phyloP scores from a whole-genome alignment of 805 yeast genomes.

The Clavispora phyllophila region DNA sequence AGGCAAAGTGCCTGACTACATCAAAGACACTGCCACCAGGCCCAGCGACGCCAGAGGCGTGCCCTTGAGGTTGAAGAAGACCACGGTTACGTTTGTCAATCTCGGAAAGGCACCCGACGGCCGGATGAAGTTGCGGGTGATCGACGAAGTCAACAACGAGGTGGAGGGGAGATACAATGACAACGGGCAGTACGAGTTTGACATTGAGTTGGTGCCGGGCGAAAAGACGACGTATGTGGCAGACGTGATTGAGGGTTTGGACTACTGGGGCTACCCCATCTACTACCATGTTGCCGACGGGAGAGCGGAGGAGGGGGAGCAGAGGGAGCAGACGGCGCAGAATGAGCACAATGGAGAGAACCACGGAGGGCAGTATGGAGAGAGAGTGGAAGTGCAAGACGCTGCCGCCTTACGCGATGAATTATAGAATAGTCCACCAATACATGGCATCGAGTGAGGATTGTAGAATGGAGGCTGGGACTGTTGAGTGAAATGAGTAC shows the following conservation, averaged over 20 bases:
- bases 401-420: not conserved
- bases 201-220: not conserved
- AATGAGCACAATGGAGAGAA: no score
- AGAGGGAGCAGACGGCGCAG: not conserved
- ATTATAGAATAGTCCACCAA: no score
- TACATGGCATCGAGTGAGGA: no score
- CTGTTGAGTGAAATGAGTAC: no score
- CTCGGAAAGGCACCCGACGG: conserved; percentile 5
- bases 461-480: no score
- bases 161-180: conserved; percentile 4
- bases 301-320: not conserved
- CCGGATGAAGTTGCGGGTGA: conserved; percentile 5
- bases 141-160: conserved; percentile 3
- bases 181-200: conserved; percentile 5
- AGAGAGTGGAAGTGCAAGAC: no score
- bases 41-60: no score
- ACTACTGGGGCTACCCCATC: not conserved
- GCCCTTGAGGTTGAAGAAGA: not conserved
- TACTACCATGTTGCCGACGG: not conserved
- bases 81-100: conserved; percentile 6
- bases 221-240: not conserved
- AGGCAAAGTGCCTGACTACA: not conserved
- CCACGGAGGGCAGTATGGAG: no score
- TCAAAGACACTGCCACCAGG: no score
- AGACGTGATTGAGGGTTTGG: not conserved